Base-by-base conservation (phyloP, 2,329 filamentous ascomycete species). In the Scytalidium lignicola region DNA sequence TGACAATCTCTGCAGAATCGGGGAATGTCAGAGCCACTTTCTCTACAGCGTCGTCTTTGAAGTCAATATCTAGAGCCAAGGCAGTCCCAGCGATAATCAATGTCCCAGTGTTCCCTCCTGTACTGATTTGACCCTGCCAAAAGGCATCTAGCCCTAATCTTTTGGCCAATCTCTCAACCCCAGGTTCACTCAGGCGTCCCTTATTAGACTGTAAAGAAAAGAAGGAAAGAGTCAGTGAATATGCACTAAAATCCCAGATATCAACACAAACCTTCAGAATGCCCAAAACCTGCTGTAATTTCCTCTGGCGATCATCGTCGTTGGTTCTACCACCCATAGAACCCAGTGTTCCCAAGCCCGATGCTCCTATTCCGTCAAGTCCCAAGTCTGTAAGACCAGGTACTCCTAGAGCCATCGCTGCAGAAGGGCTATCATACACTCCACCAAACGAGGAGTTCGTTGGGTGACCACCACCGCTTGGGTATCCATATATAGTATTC, bases 111-210 rank as follows among this genome's bases (percentile, higher is more conserved):
- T 57, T 86, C 81, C 70, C 79, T 82, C 12, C 85, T 67, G 49
- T 74, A 76, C 52, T 85, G 32, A 47, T 47, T n/a, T 37, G 32
- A 13, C 32, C 32, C 32, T 37, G 32, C 45, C 45, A 47, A 22
- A 41, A 40, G 3, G 45, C 41, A 23, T 28, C 83, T 37, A 87
- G 70, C n/a, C 85, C 86, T 47, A 85, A 74, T 48, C 80, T 75
- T 58, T 80, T 78, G 8, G 82, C 85, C 23, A 92, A 70, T 47
- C 86, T 76, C 64, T 87, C 82, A n/a, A 93, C 73, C 2, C 86
- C 86, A 23, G 86, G 82, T 60, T 88, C 85, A 57, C 86, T 88
- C 32, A 92, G 82, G 39, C 83, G 70, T 3, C 85, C 85, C 54
- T 80, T 79, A 57, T 66, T 65, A 12, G 54, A 56, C 56, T 68